Evolutionary conservation across 305 asterid species (phyloP).

Genomic region (Petunia hybrid): DNA sequence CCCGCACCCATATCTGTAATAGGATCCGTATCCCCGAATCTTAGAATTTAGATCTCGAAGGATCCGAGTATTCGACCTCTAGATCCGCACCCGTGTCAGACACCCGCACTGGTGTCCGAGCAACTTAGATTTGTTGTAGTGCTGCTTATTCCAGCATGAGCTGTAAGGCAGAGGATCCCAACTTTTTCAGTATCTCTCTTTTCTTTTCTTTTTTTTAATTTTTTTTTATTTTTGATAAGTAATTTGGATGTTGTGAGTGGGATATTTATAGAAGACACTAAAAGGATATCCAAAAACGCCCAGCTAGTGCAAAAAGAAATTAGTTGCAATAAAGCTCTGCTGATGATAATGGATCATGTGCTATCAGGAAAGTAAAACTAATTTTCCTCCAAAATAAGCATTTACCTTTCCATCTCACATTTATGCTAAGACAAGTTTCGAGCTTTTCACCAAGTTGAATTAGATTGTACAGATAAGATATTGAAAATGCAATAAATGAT

Average conservation of each 20-base stretch:
- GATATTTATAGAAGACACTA: background rate
- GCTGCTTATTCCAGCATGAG: background rate
- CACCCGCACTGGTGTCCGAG: no score
- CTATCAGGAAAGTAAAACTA: background rate
- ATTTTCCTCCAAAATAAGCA: background rate
- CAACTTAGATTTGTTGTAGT: background rate
- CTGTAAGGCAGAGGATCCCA: background rate
- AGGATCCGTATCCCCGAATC: no score
- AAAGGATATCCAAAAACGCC: slow-evolving; percentile 21
- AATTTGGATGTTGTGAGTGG: no score
- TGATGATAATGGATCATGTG: slow-evolving; percentile 1
- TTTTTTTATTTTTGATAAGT: no score
- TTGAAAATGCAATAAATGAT: slow-evolving; percentile 9
- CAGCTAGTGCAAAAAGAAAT: background rate
- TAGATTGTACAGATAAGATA: background rate
- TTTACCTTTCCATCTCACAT: background rate
- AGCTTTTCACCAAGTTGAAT: slow-evolving; percentile 16
- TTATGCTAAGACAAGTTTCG: background rate
- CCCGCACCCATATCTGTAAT: no score
- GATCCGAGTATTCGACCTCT: no score
- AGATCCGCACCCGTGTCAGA: no score
- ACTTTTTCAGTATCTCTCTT: slow-evolving; percentile 3
- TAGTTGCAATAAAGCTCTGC: slow-evolving; percentile 22
- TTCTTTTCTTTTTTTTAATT: no score
- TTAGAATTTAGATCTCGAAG: no score